A percentile compares a stretch with the other conserved stretches of the same genome.
These are phyloP conservation scores for Pseudofabraea citricarpa DNA, from an alignment of 2,329 filamentous ascomycete species.

Conservation along the genomic window DNA sequence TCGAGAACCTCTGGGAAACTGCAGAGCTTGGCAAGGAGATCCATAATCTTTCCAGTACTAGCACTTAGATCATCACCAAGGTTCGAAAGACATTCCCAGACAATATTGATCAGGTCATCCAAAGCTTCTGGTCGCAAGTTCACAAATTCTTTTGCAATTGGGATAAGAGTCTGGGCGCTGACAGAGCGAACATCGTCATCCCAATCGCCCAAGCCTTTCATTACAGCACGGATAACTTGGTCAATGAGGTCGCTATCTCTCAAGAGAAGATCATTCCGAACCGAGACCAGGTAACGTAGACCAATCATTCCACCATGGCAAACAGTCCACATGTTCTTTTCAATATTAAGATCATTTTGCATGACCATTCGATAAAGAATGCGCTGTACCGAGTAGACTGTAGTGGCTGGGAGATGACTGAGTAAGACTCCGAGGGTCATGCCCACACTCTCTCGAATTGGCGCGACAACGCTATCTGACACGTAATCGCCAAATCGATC, in stretches of 20 bases:
- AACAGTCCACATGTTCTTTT: conserved; percentile 81
- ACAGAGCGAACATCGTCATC: conserved; percentile 97
- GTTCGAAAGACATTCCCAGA: conserved; percentile 96
- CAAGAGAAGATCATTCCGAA: conserved; percentile 86
- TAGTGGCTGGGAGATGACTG: conserved; percentile 72
- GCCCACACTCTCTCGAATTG: conserved; percentile 90
- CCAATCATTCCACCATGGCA: conserved; percentile 99
- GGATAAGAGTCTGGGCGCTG: conserved; percentile 94
- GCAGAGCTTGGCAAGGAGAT: conserved; percentile 90
- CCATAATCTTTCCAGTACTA: conserved; percentile 98
- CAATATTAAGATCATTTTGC: conserved; percentile 74
- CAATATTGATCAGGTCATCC: conserved; percentile 81
- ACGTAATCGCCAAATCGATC: conserved; percentile 98
- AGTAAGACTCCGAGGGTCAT: conserved; percentile 88
- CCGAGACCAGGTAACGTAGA: conserved; percentile 88
- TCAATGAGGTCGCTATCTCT: conserved; percentile 84
- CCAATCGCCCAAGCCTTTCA: conserved; percentile 85
- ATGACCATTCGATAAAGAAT: conserved; percentile 88
- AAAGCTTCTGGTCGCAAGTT: conserved; percentile 74
- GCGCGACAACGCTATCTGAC: conserved; percentile 93
- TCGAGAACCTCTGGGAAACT: conserved; percentile 88
- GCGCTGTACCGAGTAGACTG: conserved; percentile 79
- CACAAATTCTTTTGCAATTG: conserved; percentile 93
- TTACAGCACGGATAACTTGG: conserved; percentile 85
- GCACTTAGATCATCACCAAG: conserved; percentile 96